Evolutionary conservation across 495 filamentous ascomycete genomes (phyloP), one percentile per base, ranked within the genome.

Genomic region (Podospora sp.): DNA sequence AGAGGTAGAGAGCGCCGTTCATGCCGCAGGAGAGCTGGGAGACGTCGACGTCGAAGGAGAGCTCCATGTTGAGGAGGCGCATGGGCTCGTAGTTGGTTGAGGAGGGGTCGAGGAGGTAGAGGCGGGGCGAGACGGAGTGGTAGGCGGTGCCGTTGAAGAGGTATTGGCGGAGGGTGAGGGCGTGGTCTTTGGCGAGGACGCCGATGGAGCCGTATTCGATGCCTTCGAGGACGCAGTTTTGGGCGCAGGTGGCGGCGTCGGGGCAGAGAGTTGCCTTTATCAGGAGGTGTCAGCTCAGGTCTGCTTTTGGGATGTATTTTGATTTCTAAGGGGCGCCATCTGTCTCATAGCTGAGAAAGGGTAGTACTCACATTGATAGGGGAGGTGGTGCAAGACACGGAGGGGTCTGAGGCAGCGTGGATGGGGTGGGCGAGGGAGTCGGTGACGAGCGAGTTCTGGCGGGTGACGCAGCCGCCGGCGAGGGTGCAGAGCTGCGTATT

Each of bases 1-100:
- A 83, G 35, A 91, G 80, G 74, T 90, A 91, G 14, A 91, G 79
- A 2, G 89, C 88, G 57, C 86, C 88, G 76, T 91, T 91, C 79
- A 89, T 82, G 3, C 89, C 89, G 71, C 89, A 91, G 2, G 81
- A 82, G 0, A 90, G 79, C 8, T 81, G 79, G 25, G 84, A 86
- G 3, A 85, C 79, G 71, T 91, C 87, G 21, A 91, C 84, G 63
- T 90, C 87, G 72, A 90, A 90, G 29, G 81, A 78, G 62, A 91
- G 75, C 66, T 91, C 89, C 65, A 84, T 75, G 67, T 85, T 85
- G 20, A 85, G 78, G 9, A 90, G 79, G 64, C 85, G 78, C 62
- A 90, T 72, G 78, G 85, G 80, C 60, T 87, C 81, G 77, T 91
- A 91, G 65, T 87, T 85, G 60, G 79, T 71, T 55, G 81, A 80